Evolutionary conservation across 305 asterid genomes (phyloP).

Genomic region (Fraxinus angustifolia): DNA sequence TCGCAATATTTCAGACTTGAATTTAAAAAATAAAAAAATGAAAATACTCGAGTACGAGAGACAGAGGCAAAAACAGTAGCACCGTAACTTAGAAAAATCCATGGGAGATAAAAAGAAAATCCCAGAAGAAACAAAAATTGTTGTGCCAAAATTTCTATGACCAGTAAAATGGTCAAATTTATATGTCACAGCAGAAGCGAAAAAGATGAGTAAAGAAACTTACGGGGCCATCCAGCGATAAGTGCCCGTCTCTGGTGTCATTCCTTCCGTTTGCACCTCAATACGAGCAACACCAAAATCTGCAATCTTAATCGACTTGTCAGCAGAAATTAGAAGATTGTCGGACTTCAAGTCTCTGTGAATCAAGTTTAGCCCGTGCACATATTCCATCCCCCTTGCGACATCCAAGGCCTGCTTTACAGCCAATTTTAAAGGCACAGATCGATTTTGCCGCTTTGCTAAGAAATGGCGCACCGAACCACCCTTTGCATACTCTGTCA

Average conservation of each 20-base stretch:
- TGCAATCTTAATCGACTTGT: too few species aligned
- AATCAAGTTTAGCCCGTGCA: too few species aligned
- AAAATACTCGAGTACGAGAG: not conserved
- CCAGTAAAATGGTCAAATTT: not conserved
- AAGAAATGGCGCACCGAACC: slow-evolving; percentile 94
- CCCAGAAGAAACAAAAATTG: not conserved
- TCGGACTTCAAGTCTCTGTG: too few species aligned
- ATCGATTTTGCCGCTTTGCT: slow-evolving; percentile 48
- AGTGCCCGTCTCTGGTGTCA: too few species aligned
- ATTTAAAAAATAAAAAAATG: not conserved
- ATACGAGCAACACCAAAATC: too few species aligned
- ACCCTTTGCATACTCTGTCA: slow-evolving; percentile 95
- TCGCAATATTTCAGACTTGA: not conserved
- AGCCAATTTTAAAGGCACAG: too few species aligned
- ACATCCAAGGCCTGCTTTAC: too few species aligned
- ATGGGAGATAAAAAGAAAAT: not conserved
- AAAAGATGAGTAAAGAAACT: not conserved
- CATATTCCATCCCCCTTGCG: too few species aligned
- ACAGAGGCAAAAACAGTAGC: slow-evolving; percentile 1
- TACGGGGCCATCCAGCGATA: too few species aligned
- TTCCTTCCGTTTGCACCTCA: too few species aligned
- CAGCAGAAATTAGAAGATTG: too few species aligned
- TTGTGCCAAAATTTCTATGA: slow-evolving; percentile 1
- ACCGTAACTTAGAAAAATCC: not conserved
- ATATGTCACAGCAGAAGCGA: not conserved